Percentiles rank a stretch among this genome's conserved stretches.
phyloP scores from a whole-genome alignment of 2,329 filamentous ascomycete genomes.

The Alternaria arborescens region DNA sequence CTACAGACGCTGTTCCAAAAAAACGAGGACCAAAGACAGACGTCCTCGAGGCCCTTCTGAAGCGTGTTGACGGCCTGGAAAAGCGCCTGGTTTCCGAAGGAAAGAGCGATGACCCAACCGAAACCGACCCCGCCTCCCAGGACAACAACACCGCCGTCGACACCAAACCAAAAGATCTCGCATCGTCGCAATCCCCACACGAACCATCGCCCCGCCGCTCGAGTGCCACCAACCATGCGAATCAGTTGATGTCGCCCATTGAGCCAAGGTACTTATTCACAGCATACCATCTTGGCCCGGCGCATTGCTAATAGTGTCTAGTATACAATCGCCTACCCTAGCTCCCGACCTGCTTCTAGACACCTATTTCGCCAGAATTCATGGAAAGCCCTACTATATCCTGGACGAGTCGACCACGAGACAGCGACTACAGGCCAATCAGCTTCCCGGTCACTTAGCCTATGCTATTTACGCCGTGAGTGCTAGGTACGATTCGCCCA shows the following conservation, averaged over 20 bases:
- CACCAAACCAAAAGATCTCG: slow-evolving; percentile 28
- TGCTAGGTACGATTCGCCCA: slow-evolving; percentile 48
- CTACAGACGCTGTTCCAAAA: slow-evolving; percentile 82
- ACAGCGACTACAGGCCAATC: slow-evolving; percentile 74
- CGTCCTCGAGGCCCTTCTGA: slow-evolving; percentile 82
- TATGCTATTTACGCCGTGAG: slow-evolving; percentile 63
- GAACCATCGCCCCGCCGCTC: slow-evolving; percentile 37
- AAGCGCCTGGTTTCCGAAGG: slow-evolving; percentile 72
- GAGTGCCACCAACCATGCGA: slow-evolving; percentile 35
- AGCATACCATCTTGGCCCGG: slow-evolving; percentile 14
- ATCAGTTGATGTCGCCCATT: slow-evolving; percentile 49
- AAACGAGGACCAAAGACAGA: slow-evolving; percentile 91
- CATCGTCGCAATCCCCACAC: slow-evolving; percentile 31
- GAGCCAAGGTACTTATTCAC: slow-evolving; percentile 46
- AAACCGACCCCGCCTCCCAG: slow-evolving; percentile 32
- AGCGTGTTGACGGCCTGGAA: slow-evolving; percentile 85
- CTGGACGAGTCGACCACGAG: slow-evolving; percentile 79
- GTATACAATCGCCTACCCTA: slow-evolving; percentile 55
- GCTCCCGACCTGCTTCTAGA: slow-evolving; percentile 73
- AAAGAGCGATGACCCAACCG: slow-evolving; percentile 54
- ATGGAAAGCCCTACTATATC: slow-evolving; percentile 83
- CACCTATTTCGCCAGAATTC: slow-evolving; percentile 79
- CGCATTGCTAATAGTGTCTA: slow-evolving; percentile 30
- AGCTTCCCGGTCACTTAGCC: slow-evolving; percentile 63
- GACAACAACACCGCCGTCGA: slow-evolving; percentile 28